Percentiles rank a stretch among this genome's conserved stretches.
phyloP scores from a whole-genome alignment of 306 rosid genomes.

The Geum urbanum region DNA sequence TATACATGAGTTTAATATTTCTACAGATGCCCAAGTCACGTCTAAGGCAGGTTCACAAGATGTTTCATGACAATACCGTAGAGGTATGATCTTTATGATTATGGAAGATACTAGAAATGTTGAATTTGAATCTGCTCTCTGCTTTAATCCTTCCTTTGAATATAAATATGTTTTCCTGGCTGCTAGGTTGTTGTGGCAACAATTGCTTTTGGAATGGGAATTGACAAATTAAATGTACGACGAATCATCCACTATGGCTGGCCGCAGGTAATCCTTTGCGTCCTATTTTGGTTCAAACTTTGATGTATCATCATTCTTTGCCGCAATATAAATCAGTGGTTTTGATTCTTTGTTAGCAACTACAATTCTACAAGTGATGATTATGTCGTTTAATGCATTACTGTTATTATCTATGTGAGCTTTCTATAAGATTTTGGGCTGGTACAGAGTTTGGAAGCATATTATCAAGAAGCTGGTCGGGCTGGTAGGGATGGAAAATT shows the following conservation, averaged over 20 bases:
- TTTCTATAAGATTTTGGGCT: conserved; percentile 24
- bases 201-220: conserved; percentile 97
- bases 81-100: conserved; percentile 54
- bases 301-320: neutral
- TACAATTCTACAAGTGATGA: neutral
- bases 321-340: conserved; percentile 10
- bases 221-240: conserved; percentile 86
- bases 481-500: conserved; percentile 95
- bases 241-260: conserved; percentile 95
- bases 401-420: neutral
- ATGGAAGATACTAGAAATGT: conserved; percentile 11
- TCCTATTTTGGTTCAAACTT: neutral
- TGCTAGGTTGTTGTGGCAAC: conserved; percentile 92
- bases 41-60: conserved; percentile 78
- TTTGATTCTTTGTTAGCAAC: neutral
- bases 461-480: conserved; percentile 97
- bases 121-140: neutral
- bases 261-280: conserved; percentile 68
- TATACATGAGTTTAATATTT: conserved; percentile 37
- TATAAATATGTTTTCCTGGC: conserved; percentile 8
- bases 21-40: conserved; percentile 73
- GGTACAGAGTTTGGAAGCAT: conserved; percentile 87
- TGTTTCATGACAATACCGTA: conserved; percentile 73
- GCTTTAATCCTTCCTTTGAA: neutral
- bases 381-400: neutral